A percentile compares a stretch with the other conserved stretches of the same genome.
Conservation (phyloP, 2,329 filamentous ascomycete species). For the Fusarium dimerum region DNA sequence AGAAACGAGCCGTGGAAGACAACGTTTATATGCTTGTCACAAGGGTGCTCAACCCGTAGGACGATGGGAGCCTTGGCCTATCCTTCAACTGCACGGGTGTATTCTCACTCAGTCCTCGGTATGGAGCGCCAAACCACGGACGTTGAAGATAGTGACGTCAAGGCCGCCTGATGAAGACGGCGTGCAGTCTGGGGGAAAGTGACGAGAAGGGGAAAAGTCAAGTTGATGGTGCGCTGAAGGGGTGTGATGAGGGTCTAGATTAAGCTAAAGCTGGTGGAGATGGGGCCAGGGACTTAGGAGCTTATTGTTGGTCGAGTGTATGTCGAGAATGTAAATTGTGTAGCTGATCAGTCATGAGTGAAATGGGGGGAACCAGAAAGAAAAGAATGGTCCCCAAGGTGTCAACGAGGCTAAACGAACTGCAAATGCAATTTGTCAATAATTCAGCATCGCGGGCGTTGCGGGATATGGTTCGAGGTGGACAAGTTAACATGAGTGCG, state of each 20-base stretch:
- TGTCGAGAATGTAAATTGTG: background rate
- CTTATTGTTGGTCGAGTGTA: slow-evolving; percentile 2
- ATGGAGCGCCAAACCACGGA: slow-evolving; percentile 11
- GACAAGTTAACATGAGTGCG: background rate
- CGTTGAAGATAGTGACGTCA: slow-evolving; percentile 24
- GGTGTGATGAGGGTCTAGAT: slow-evolving; percentile 12
- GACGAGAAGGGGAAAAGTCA: slow-evolving; percentile 15
- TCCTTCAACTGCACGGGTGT: slow-evolving; percentile 12
- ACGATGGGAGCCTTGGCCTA: slow-evolving; percentile 10
- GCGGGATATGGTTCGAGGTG: slow-evolving; percentile 12
- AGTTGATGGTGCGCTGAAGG: slow-evolving; percentile 8
- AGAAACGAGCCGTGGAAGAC: slow-evolving; percentile 19
- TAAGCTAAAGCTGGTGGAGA: slow-evolving; percentile 5
- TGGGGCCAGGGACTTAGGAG: background rate
- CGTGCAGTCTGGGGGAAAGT: slow-evolving; percentile 13
- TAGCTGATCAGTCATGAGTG: background rate
- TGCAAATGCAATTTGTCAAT: background rate
- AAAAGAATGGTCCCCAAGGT: background rate
- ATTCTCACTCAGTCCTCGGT: slow-evolving; percentile 10
- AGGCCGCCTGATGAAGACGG: slow-evolving; percentile 28
- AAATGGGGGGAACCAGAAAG: background rate
- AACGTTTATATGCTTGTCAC: slow-evolving; percentile 16
- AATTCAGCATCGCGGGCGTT: slow-evolving; percentile 10
- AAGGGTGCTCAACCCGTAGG: slow-evolving; percentile 11
- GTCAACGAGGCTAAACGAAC: background rate